phyloP scores from a whole-genome alignment of 495 filamentous ascomycete species.

The Chaetomium cochliodes region DNA sequence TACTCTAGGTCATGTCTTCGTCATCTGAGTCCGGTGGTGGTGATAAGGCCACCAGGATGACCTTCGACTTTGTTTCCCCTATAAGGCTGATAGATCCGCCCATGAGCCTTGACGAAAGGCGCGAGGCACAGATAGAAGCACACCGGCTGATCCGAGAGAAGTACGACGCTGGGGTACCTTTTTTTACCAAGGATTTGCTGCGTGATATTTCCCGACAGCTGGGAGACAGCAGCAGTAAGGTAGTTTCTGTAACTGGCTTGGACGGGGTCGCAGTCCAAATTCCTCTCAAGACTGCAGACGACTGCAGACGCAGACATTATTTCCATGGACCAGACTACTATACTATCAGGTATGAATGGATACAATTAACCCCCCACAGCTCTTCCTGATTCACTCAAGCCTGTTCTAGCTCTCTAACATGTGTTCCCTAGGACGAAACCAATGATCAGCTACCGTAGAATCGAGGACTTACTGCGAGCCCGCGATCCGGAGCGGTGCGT shows the following conservation, averaged over 20 bases:
- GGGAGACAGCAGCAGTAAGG: not conserved
- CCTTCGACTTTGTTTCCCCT: too few species aligned
- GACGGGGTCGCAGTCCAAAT: not conserved
- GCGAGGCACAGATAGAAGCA: not conserved
- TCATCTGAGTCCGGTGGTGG: too few species aligned
- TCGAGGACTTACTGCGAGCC: not conserved
- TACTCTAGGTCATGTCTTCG: too few species aligned
- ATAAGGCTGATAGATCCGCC: not conserved
- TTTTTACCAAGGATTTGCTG: constrained; percentile 3
- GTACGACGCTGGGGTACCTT: not conserved
- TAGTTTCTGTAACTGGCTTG: not conserved
- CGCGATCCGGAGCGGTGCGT: not conserved
- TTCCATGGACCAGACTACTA: not conserved
- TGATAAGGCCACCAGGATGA: too few species aligned
- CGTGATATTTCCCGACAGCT: constrained; percentile 9
- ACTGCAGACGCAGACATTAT: too few species aligned
- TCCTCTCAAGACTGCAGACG: not conserved
- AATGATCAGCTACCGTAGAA: not conserved
- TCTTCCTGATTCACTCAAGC: too few species aligned
- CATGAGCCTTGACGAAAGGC: not conserved
- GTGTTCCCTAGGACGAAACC: not conserved
- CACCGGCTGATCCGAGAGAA: not conserved
- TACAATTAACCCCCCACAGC: too few species aligned
- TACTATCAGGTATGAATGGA: not conserved
- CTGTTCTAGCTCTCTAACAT: not conserved